Conservation (phyloP, 83 land plant species). For the Larix sibirica region DNA sequence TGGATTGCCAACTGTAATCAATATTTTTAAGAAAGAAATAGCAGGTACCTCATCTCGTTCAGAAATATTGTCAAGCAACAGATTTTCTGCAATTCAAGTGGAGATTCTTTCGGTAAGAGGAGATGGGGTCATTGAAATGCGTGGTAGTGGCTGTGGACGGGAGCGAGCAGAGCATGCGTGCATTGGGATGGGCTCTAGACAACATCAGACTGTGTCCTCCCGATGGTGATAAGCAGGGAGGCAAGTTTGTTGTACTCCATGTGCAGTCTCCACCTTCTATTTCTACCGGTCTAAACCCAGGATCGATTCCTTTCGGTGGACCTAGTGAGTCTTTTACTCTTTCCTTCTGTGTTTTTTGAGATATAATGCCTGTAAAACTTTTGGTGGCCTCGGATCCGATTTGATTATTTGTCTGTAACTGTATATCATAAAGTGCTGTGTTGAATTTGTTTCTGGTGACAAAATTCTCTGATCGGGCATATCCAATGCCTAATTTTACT, state of each 20-base stretch:
- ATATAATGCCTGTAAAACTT: neutral
- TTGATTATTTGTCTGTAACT: neutral
- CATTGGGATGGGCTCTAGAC: conserved; percentile 53
- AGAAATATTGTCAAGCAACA: no score
- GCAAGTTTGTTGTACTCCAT: conserved; percentile 43
- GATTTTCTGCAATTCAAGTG: no score
- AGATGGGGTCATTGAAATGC: conserved; percentile 36
- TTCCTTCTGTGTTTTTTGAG: neutral
- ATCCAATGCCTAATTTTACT: neutral
- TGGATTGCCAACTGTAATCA: no score
- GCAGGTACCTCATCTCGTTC: no score
- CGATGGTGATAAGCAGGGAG: conserved; percentile 14
- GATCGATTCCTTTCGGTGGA: conserved; percentile 67
- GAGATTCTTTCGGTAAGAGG: neutral
- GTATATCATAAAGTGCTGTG: no score
- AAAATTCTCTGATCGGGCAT: neutral
- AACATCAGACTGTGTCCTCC: conserved; percentile 45
- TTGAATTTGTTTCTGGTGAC: conserved; percentile 7
- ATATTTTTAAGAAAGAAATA: no score
- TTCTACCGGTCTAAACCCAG: conserved; percentile 58
- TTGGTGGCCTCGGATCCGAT: neutral
- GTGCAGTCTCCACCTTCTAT: conserved; percentile 65
- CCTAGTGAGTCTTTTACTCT: conserved; percentile 33
- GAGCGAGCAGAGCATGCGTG: conserved; percentile 70
- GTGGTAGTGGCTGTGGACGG: conserved; percentile 67